A percentile compares a stretch with the other conserved stretches of the same genome.
Evolutionary conservation across 1,284 basidiomycete species (phyloP).

Genomic region (Cystobasidium slooffiae): DNA sequence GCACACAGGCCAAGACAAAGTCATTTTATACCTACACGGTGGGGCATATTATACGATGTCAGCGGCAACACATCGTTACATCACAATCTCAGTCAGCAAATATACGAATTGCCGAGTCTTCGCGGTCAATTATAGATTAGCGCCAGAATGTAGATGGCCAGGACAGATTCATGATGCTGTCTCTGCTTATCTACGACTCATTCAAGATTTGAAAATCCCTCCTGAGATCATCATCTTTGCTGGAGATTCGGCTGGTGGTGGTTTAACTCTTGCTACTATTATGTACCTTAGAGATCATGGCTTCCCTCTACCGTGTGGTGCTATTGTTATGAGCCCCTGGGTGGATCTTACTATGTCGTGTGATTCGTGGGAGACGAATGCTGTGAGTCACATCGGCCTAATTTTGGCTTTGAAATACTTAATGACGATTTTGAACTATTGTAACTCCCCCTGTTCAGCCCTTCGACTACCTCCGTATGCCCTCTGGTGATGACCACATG

Average conservation of each 20-base stretch:
- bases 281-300: slow-evolving; percentile 74
- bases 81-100: slow-evolving; percentile 91
- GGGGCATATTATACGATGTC: slow-evolving; percentile 94
- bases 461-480: slow-evolving; percentile 59
- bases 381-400: too few species aligned
- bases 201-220: slow-evolving; percentile 86
- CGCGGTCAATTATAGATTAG: slow-evolving; percentile 93
- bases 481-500: slow-evolving; percentile 68
- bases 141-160: slow-evolving; percentile 92
- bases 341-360: slow-evolving; percentile 75
- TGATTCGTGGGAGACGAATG: slow-evolving; percentile 95
- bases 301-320: slow-evolving; percentile 78
- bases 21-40: slow-evolving; percentile 92
- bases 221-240: slow-evolving; percentile 85
- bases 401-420: too few species aligned
- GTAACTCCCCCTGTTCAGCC: too few species aligned
- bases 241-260: slow-evolving; percentile 67
- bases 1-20: slow-evolving; percentile 53
- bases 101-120: slow-evolving; percentile 91
- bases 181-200: slow-evolving; percentile 80
- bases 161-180: slow-evolving; percentile 91
- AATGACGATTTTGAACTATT: too few species aligned
- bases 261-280: slow-evolving; percentile 78
- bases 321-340: slow-evolving; percentile 90
- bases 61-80: slow-evolving; percentile 87